A percentile compares a stretch with the other conserved stretches of the same genome.
phyloP scores from a whole-genome alignment of 1,284 basidiomycete genomes.

The Naganishia liquefaciens region DNA sequence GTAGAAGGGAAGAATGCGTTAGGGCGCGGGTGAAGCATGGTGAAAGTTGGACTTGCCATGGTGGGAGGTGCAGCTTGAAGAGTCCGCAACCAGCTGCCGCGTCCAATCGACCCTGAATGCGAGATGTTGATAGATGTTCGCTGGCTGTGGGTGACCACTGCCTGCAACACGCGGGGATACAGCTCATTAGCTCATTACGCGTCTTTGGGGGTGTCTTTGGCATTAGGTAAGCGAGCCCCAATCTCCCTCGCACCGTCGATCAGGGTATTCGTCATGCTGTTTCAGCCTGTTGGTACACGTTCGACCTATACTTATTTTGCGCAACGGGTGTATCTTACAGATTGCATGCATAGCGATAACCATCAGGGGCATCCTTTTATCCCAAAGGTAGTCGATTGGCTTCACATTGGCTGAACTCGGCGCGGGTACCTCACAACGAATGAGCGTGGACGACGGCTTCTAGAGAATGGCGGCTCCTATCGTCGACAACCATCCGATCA shows the following conservation, averaged over 20 bases:
- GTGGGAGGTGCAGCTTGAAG: background rate
- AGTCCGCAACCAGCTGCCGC: too few relatives aligned
- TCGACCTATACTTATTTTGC: background rate
- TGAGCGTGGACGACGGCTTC: background rate
- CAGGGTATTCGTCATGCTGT: background rate
- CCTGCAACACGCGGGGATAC: background rate
- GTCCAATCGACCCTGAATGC: too few relatives aligned
- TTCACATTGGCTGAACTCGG: background rate
- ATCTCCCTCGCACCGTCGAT: background rate
- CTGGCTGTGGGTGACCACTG: background rate
- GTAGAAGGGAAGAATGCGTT: background rate
- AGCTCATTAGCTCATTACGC: background rate
- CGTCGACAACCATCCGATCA: constrained; percentile 24
- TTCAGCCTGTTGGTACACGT: background rate
- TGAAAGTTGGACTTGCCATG: background rate
- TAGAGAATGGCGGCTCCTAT: constrained; percentile 1
- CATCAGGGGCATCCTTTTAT: background rate
- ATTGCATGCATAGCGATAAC: background rate
- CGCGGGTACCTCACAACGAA: background rate
- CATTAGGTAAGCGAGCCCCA: background rate
- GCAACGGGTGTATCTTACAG: background rate
- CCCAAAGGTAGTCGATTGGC: background rate
- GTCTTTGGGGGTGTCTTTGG: background rate
- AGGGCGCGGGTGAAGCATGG: too few relatives aligned
- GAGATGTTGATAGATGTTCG: constrained; percentile 1